phyloP scores from a whole-genome alignment of 805 yeast genomes.

The Candida broadrunensis region DNA sequence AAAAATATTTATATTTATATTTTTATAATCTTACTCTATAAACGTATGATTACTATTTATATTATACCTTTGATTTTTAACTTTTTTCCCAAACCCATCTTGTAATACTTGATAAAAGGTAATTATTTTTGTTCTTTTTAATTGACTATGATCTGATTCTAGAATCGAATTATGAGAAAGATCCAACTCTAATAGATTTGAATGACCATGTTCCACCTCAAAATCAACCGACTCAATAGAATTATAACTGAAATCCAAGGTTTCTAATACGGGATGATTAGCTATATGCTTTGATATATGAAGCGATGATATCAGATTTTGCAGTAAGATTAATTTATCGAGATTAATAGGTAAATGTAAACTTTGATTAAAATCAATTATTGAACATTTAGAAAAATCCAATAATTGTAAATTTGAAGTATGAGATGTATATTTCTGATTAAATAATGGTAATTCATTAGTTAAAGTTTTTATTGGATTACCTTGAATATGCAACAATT shows the following conservation, averaged over 20 bases:
- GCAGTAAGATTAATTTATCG: background rate
- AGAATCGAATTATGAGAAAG: background rate
- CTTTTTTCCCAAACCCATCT: background rate
- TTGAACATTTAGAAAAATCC: background rate
- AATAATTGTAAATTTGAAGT: background rate
- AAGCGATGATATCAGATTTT: background rate
- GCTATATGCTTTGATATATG: background rate
- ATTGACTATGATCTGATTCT: background rate
- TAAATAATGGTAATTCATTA: background rate
- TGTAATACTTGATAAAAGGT: background rate
- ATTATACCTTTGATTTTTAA: background rate
- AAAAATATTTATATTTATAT: no score
- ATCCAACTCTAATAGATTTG: background rate
- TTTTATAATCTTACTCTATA: no score
- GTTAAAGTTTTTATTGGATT: background rate
- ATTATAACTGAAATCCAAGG: background rate
- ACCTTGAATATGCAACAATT: background rate
- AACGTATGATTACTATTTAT: background rate
- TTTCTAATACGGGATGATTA: background rate
- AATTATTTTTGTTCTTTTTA: background rate
- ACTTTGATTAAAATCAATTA: background rate
- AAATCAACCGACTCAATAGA: background rate
- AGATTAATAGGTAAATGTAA: background rate
- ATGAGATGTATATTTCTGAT: background rate
- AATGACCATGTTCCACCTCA: background rate